Base-by-base conservation (phyloP, 1,284 basidiomycete species). In the Sparassis latifolia region DNA sequence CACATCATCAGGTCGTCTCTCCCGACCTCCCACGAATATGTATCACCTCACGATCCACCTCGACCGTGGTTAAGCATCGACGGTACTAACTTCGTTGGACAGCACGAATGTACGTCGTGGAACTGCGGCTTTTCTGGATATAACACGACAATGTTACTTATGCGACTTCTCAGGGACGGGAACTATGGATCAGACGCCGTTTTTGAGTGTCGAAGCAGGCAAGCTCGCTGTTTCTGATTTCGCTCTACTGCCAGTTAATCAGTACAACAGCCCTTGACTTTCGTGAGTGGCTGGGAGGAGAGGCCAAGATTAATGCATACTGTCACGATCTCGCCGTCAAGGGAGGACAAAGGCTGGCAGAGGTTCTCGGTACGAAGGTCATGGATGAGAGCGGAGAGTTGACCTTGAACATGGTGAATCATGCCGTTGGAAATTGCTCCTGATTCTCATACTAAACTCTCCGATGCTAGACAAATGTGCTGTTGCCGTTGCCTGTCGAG, bases 221-320 rank as follows among this genome's bases (percentile, higher is more conserved):
- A 53, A 54, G 64, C 55, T n/a, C 30, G 39, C 39, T 48, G 28
- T 46, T 27, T 39, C 39, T 20, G 20, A 20, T 33, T 37, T 31
- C 20, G 20, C 20, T 20, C 20, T 20, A 20, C 20, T 20, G 20
- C 20, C 20, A 20, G 20, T 20, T 20, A 20, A 20, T 20, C 20
- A 20, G 20, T 35, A 2, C 49, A 42, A 41, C 54, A 80, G 92
- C 92, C 0, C 65, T 95, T 6, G 77, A 85, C 42, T 95, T 93
- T 70, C 78, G 92, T 30, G 62, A 80, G 46, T 86, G 82, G 78
- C 72, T 95, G 27, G 93, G 92, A 1, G 93, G 93, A 2, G 93
- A 96, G 68, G 70, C 77, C 12, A 77, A 77, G 50, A 92, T 95
- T 54, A 84, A 86, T 61, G 73, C 69, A 3, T 92, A 95, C 66